Evolutionary conservation across 768 basidiomycete species (phyloP), one percentile per base, ranked within the genome.

Genomic region (Tricholoma flavovirens): DNA sequence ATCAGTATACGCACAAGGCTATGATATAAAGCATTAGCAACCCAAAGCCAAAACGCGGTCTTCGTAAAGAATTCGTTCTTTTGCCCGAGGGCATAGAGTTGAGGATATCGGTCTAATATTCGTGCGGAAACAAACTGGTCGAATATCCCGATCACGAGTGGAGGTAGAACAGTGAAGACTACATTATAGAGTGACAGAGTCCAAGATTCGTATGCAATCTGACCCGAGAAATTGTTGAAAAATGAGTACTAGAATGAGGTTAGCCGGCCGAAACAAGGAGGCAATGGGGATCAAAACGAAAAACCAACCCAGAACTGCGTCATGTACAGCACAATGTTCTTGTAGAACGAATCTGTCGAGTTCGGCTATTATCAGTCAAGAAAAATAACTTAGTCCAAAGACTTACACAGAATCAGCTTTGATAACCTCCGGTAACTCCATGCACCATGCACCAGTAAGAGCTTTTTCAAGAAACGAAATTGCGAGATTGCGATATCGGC

Each of bases 151-250:
- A 99, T 96, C 53, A 99, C 97, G 51, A 99, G 81, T 0, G 97
- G 97, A 0, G 97, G 96, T 1, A 99, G 79, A 33, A 99, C 83
- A 38, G 96, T 96, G 77, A 98, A 98, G 49, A 97, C 70, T 63
- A 98, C 93, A 67, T 97, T 97, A 77, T 97, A 98, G 65, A 95
- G 80, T 0, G 97, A 94, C 65, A 98, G 81, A 7, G 97, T 96
- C 97, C 97, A 99, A 19, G 95, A 97, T 73, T 99, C 97, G 68
- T 94, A 95, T 51, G 93, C 90, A 59, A 98, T 95, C 70, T 98
- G 97, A 17, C 97, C 97, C 0, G 97, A 99, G 75, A 97, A 98
- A 65, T 96, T 97, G 79, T 98, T 99, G 82, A 95, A 92, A 78
- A 98, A 96, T 9, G 97, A 97, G 71, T 84, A 99, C 96, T 98